phyloP scores from a whole-genome alignment of 2,329 filamentous ascomycete species.

The Geoglossum cookeanum region DNA sequence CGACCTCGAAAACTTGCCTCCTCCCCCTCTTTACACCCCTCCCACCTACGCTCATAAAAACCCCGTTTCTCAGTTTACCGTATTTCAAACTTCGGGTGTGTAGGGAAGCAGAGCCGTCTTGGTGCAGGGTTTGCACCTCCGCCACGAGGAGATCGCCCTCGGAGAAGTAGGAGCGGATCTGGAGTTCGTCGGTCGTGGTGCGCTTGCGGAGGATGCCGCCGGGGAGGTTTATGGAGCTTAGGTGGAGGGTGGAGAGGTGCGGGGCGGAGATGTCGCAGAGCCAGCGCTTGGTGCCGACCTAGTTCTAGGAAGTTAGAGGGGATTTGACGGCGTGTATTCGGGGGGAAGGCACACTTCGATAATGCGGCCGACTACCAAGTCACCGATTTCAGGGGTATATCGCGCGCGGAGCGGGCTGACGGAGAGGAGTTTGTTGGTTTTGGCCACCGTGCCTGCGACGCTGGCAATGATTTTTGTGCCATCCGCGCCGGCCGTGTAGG shows the following conservation, averaged over 20 bases:
- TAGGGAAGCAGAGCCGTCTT: conserved; percentile 68
- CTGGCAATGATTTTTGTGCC: conserved; percentile 60
- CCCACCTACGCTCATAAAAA: conserved; percentile 66
- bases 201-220: conserved; percentile 80
- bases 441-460: conserved; percentile 73
- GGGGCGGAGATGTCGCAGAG: conserved; percentile 84
- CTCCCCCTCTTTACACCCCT: conserved; percentile 68
- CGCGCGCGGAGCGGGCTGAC: conserved; percentile 78
- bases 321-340: background rate
- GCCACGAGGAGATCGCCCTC: conserved; percentile 89
- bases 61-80: conserved; percentile 83
- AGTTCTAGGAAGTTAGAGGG: too few species aligned
- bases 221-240: conserved; percentile 83
- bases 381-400: conserved; percentile 90
- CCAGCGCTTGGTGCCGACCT: conserved; percentile 73
- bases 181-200: conserved; percentile 89
- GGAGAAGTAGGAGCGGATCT: conserved; percentile 92
- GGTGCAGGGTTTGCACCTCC: conserved; percentile 78
- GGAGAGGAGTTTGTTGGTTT: conserved; percentile 92
- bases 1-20: conserved; percentile 73
- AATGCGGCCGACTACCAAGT: conserved; percentile 84
- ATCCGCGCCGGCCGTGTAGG: conserved; percentile 42
- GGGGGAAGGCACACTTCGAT: conserved; percentile 33
- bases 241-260: conserved; percentile 65
- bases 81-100: conserved; percentile 87